Conservation (phyloP, 140 eudicot species). For the Cichorium intybus region DNA sequence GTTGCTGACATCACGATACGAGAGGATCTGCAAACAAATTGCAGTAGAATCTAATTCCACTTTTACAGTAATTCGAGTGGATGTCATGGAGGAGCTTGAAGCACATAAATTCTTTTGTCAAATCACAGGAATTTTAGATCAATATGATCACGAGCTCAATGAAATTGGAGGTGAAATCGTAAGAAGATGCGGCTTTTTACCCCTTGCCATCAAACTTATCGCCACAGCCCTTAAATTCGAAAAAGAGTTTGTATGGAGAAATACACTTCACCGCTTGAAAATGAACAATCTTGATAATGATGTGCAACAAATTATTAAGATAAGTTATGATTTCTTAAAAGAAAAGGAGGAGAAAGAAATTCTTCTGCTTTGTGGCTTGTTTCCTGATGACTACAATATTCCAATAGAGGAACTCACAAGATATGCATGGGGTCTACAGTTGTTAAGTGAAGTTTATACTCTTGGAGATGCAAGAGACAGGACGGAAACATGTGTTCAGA, state of each 20-base stretch:
- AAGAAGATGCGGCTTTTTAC: too few species aligned
- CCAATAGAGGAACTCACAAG: slow-evolving; percentile 15
- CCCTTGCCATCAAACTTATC: too few species aligned
- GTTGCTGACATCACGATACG: slow-evolving; percentile 8
- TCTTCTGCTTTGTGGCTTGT: slow-evolving; percentile 7
- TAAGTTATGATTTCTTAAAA: not conserved
- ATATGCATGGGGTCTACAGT: slow-evolving; percentile 8
- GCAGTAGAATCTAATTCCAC: not conserved
- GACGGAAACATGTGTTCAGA: not conserved
- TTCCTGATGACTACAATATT: slow-evolving; percentile 14
- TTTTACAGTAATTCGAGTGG: not conserved
- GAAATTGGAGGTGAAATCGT: too few species aligned
- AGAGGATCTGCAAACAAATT: slow-evolving; percentile 9
- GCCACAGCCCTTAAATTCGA: too few species aligned
- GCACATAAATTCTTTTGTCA: too few species aligned
- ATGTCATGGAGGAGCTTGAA: too few species aligned
- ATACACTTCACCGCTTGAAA: too few species aligned
- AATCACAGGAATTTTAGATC: too few species aligned
- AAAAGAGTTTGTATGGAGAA: too few species aligned
- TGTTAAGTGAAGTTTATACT: not conserved
- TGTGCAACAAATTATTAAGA: not conserved
- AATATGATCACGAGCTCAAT: too few species aligned
- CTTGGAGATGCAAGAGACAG: slow-evolving; percentile 6
- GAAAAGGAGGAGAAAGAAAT: not conserved
- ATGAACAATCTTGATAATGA: not conserved